Evolutionary conservation across 805 yeast genomes (phyloP), one percentile per base, ranked within the genome.

Genomic region (Candida gorgasii): DNA sequence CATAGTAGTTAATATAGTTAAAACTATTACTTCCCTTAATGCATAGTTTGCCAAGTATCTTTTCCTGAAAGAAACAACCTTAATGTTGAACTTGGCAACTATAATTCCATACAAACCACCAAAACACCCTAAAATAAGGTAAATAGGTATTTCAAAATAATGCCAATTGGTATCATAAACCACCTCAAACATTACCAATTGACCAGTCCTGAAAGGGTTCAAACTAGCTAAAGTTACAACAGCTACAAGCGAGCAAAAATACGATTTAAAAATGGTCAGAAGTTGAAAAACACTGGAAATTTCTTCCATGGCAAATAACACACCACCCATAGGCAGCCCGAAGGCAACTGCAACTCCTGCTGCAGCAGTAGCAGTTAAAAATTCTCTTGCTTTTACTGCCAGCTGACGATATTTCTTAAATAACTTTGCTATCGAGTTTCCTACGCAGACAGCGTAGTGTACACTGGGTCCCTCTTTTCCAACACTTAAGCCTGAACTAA

Each of bases 301-400:
- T 53, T 93, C 99, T 59, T 93, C 99, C 45, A 93, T 76, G 9
- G 95, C 82, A 61, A 95, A 93, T 29, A 93, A 64, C 1, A 93
- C 98, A 12, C 99, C 99, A 18, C 96, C 96, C 69, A 92, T 89
- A 0, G 99, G 99, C 9, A 90, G 80, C 0, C 96, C 98, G 69
- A 93, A 93, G 0, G 98, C 99, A 7, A 93, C 98, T 0, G 98
- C 98, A 7, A 93, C 98, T 40, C 99, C 99, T 1, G 99, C 96
- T 3, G 97, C 98, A 8, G 97, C 78, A 3, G 96, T 84, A 0
- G 99, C 97, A 0, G 92, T 82, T 40, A 93, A 65, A 40, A 84
- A 78, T 48, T 86, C 90, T 19, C 80, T 52, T 8, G 67, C 64
- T 42, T 58, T 73, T 4, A 72, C 59, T 8, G 78, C 76, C 15